Evolutionary conservation across 257 asterid species (phyloP), one percentile per base, ranked within the genome.

Genomic region (Nicotiana tomentosiformis): DNA sequence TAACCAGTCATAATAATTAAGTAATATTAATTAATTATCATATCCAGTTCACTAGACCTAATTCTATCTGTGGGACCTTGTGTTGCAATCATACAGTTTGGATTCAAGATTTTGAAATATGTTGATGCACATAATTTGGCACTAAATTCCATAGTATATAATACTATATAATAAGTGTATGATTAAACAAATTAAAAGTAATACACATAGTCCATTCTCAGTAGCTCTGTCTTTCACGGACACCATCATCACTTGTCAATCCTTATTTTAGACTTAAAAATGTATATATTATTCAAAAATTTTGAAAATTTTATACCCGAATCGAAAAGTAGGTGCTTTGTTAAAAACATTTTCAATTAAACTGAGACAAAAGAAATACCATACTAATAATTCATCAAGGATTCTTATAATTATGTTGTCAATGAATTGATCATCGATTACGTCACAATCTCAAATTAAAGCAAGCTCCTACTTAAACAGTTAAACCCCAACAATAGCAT

Each of bases 121-220:
- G 80, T 77, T 80, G 87, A 83, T 89, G 83, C 88, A 86, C 84
- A 72, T 80, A 81, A 89, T 85, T 32, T 86, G 90, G 86, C 91
- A 77, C 93, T 88, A 90, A 89, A 86, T 77, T 82, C 85, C 88
- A 85, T 80, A 67, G 64, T 43, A 9, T 4, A 23, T 23, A 62
- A 65, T 29, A 29, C 32, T 65, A 29, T 46, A 39, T 58, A 14
- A 61, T 66, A 79, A 70, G 37, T 64, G 17, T 58, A 53, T 33
- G 74, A 62, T 29, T 64, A 64, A 39, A 69, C 35, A 33, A 60
- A 51, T 83, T 7, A 60, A 43, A 76, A 14, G 15, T 80, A 69
- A 81, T 79, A 77, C 80, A 86, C 61, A 84, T 69, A 83, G 83
- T 83, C 81, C 83, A 57, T 77, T 83, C 60, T 72, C 46, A 77